Percentiles rank a stretch among this genome's conserved stretches.
These are phyloP conservation scores for Lithohypha guttulata DNA, from an alignment of 2,329 filamentous ascomycete genomes.

Conservation along the genomic window DNA sequence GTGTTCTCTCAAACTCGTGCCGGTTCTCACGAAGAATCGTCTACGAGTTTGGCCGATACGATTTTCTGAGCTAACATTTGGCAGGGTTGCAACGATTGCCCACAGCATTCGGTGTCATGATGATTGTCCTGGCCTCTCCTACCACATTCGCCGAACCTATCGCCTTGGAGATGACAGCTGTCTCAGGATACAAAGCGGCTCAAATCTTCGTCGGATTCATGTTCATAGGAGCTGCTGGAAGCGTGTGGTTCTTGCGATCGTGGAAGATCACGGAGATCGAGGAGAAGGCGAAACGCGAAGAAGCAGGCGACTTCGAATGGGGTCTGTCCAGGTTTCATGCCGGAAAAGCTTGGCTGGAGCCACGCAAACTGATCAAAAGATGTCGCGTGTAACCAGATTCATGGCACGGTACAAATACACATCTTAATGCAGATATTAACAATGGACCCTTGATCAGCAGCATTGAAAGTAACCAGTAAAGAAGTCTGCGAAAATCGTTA, in stretches of 20 bases:
- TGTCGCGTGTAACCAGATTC: constrained; percentile 5
- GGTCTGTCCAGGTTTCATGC: constrained; percentile 3
- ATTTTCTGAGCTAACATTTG: too few relatives aligned
- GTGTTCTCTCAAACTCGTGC: too few relatives aligned
- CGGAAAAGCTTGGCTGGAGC: neutral
- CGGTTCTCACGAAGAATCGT: too few relatives aligned
- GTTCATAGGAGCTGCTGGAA: constrained; percentile 14
- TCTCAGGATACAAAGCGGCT: constrained; percentile 16
- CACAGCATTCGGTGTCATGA: constrained; percentile 16
- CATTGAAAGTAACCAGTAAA: too few relatives aligned
- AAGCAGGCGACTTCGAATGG: neutral
- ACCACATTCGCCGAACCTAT: constrained; percentile 20
- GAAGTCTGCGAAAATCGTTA: too few relatives aligned
- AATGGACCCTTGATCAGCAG: neutral
- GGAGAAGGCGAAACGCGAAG: constrained; percentile 11
- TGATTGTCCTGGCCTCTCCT: constrained; percentile 14
- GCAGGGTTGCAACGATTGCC: constrained; percentile 16
- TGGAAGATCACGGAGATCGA: constrained; percentile 19
- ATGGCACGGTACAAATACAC: too few relatives aligned
- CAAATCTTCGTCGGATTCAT: constrained; percentile 18
- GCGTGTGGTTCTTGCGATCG: constrained; percentile 15
- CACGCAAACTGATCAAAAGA: neutral
- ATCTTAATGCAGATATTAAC: too few relatives aligned
- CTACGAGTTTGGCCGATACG: too few relatives aligned
- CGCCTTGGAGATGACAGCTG: constrained; percentile 13